Evolutionary conservation across 768 basidiomycete genomes (phyloP), one percentile per base, ranked within the genome.

Genomic region (Inosperma sp.): DNA sequence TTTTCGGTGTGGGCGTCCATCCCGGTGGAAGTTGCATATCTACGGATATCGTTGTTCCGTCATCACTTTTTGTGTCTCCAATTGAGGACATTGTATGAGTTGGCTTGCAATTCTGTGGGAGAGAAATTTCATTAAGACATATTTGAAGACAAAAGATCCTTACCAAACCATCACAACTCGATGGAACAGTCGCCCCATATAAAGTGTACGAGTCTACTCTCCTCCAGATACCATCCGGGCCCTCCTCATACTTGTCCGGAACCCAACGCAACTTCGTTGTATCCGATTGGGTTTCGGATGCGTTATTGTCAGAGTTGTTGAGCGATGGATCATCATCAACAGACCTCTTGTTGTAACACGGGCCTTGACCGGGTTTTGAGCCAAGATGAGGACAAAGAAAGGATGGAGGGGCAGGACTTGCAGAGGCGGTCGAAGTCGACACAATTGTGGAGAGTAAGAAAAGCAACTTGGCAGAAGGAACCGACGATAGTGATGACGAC

Each of bases 181-280:
- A 53, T 60, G 83, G 78, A 31, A 83, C 71, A 12, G 82, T 79
- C n/a, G 81, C 82, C n/a, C 87, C 86, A 57, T 83, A 86, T 31
- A 87, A 66, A 10, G 81, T 78, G 68, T 83, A 88, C 22, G 62
- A 57, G 7, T 71, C 67, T 2, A 77, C 71, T 62, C 73, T 79
- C 35, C 76, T 73, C 84, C 84, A 87, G 48, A 69, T 57, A 4
- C 77, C 79, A 68, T 84, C 82, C 9, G 65, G 30, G n/a, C 70
- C 79, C 56, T 71, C 60, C 31, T 70, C 65, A 62, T 74, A 88
- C 59, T 68, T 80, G 60, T 78, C 75, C 22, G 86, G 80, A n/a
- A 87, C 50, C 48, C 39, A 36, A 33, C 49, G 48, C 39, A 45
- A 29, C 29, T 50, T 44, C n/a, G n/a, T n/a, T n/a, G n/a, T n/a